phyloP scores from a whole-genome alignment of 345 rosid genomes.

The Fremontodendron californicum region DNA sequence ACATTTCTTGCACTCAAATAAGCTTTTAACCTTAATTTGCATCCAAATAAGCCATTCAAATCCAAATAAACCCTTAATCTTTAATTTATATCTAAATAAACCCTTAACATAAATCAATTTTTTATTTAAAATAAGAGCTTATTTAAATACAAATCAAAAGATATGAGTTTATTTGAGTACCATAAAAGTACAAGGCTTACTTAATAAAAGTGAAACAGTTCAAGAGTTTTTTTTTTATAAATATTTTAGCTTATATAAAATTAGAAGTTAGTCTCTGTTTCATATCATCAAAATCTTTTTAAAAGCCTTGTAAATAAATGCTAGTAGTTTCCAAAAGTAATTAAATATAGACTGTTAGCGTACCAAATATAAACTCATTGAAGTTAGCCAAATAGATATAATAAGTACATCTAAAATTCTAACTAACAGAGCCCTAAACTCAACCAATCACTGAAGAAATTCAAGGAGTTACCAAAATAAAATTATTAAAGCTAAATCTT shows the following conservation, averaged over 20 bases:
- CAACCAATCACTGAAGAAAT: not conserved
- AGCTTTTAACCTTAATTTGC: not conserved
- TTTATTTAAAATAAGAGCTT: not conserved
- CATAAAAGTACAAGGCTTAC: too few species aligned
- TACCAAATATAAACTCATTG: not conserved
- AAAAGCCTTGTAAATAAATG: not conserved
- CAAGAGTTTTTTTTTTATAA: too few species aligned
- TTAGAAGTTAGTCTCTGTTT: not conserved
- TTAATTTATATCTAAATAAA: not conserved
- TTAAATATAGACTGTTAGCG: not conserved
- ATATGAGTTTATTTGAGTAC: too few species aligned
- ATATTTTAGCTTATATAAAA: not conserved
- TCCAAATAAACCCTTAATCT: not conserved
- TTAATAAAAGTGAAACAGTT: too few species aligned
- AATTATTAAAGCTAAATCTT: not conserved
- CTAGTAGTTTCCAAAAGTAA: not conserved
- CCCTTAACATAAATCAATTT: not conserved
- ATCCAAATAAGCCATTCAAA: too few species aligned
- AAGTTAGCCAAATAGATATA: not conserved
- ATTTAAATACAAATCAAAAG: too few species aligned
- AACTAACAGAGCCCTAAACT: too few species aligned
- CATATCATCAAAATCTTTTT: not conserved
- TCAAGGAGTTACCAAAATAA: not conserved
- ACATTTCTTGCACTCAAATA: not conserved
- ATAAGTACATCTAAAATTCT: not conserved